Evolutionary conservation across 805 yeast species (phyloP), one percentile per base, ranked within the genome.

Genomic region (Kurtzmaniella fragi): DNA sequence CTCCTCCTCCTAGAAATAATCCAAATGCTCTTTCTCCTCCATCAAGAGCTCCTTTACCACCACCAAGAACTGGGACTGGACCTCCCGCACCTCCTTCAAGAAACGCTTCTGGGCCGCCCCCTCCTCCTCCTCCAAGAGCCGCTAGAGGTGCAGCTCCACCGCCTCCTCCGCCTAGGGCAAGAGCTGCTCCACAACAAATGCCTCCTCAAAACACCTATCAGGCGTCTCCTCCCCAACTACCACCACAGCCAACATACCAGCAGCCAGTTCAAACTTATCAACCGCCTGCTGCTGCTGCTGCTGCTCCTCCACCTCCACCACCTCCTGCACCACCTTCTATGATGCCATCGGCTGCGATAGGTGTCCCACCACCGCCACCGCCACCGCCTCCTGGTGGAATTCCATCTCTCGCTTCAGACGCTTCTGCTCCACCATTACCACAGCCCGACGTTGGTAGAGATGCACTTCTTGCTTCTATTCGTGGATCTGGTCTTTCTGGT

Each of bases 381-480:
- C 29, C 34, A 7, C 47, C 56, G 6, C 48, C 50, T n/a, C 47
- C 55, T 11, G 50, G 45, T 28, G 29, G 26, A 13, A 38, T 42
- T 16, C 46, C 20, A 42, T 37, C 16, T 9, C 20, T 25, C n/a
- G 23, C 16, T 16, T 32, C 33, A 10, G 35, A 44, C 2, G 46
- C 56, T 9, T 33, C 56, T 12, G 54, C 52, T 20, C 25, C 25
- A 20, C 44, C 59, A 2, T 31, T 50, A 2, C 56, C 61, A 7
- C 41, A 54, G 2, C 50, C 50, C 7, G 43, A 56, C 4, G 36
- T 48, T 12, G 78, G 64, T 4, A 70, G 95, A 49, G 95, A 85
- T 57, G 95, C 95, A 0, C 70, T 91, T 31, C 67, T 91, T 43
- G 85, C 95, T 0, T 87, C 97, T 1, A 91, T 91, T 48, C 73